Evolutionary conservation across 2,329 filamentous ascomycete genomes (phyloP).

Genomic region (Aspergillus pseudoterreus): DNA sequence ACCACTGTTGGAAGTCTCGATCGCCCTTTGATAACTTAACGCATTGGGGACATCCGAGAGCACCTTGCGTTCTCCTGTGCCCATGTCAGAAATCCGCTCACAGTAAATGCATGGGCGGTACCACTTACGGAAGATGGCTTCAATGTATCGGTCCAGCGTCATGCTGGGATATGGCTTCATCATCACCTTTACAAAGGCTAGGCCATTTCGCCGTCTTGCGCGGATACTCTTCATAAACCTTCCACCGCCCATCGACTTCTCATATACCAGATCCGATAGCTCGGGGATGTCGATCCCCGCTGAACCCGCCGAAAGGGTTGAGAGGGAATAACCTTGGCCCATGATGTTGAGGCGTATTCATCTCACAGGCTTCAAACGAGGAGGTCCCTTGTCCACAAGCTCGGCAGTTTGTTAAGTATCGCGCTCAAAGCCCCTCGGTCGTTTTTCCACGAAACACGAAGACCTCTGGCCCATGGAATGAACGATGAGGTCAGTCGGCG

Average conservation of each 20-base stretch:
- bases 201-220: slow-evolving; percentile 81
- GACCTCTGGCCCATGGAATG: not conserved
- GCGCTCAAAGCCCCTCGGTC: not conserved
- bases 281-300: slow-evolving; percentile 93
- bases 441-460: not conserved
- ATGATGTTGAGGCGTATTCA: slow-evolving; percentile 52
- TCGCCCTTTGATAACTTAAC: slow-evolving; percentile 80
- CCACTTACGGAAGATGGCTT: slow-evolving; percentile 66
- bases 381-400: not conserved
- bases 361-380: slow-evolving; percentile 17
- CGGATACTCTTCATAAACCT: slow-evolving; percentile 97
- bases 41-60: slow-evolving; percentile 86
- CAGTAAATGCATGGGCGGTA: not conserved
- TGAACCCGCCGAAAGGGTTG: slow-evolving; percentile 83
- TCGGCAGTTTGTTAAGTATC: not conserved
- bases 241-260: slow-evolving; percentile 84
- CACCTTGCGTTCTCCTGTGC: slow-evolving; percentile 69
- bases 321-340: slow-evolving; percentile 95
- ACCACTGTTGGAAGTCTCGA: slow-evolving; percentile 87
- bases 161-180: slow-evolving; percentile 87
- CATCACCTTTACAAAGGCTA: slow-evolving; percentile 90
- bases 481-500: slow-evolving; percentile 6
- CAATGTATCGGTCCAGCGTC: slow-evolving; percentile 74
- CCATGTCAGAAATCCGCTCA: slow-evolving; percentile 15
- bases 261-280: slow-evolving; percentile 83